Percentiles rank a stretch among this genome's conserved stretches.
Conservation (phyloP, 805 yeast species). For the Hanseniaspora pseudoguilliermondii region DNA sequence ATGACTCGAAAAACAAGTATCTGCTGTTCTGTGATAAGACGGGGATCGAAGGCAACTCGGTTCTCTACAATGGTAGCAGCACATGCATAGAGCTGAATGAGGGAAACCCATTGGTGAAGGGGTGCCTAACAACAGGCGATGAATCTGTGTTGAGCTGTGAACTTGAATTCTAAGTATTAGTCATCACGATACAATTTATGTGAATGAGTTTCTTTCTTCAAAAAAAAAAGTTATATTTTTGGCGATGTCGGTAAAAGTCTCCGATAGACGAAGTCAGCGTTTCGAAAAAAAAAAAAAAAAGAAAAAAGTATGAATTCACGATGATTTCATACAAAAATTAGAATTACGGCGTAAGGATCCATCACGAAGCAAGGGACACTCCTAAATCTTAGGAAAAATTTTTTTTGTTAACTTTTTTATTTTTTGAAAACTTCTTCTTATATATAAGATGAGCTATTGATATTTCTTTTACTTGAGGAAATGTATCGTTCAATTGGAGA, state of each 20-base stretch:
- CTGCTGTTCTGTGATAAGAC: slow-evolving; percentile 4
- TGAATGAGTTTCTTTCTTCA: background rate
- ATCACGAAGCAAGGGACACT: background rate
- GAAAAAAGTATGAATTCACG: background rate
- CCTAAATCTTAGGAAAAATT: background rate
- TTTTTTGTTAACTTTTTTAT: background rate
- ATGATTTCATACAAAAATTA: background rate
- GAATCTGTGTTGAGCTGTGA: background rate
- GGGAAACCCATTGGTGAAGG: background rate
- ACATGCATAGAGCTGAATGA: background rate
- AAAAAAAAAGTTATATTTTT: background rate
- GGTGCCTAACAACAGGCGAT: background rate
- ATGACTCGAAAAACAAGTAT: background rate
- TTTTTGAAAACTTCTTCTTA: background rate
- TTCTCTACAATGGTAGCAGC: slow-evolving; percentile 7
- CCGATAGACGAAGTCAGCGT: background rate
- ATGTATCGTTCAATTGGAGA: too few relatives aligned
- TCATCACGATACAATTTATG: background rate
- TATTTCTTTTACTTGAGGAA: too few relatives aligned
- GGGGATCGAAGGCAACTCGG: background rate
- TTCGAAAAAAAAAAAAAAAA: too few relatives aligned
- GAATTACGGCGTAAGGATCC: too few relatives aligned
- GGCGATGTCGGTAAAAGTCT: background rate
- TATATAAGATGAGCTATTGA: too few relatives aligned
- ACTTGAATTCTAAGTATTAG: background rate